Base-by-base conservation (phyloP, 2,329 filamentous ascomycete species). In the Aspergillus tubingensis region DNA sequence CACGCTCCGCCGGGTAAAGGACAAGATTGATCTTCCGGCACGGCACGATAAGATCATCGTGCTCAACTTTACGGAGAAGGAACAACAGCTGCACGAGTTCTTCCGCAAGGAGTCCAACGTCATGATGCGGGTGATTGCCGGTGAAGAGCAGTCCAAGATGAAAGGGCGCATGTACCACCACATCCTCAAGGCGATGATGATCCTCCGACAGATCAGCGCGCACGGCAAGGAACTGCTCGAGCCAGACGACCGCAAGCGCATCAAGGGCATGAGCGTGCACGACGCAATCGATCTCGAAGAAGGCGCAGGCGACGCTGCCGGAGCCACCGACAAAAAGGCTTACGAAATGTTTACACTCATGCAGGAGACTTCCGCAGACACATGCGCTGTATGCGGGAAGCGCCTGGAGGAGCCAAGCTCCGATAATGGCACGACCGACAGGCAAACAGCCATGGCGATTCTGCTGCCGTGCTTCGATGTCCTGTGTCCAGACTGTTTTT, bases 151-250 rank as follows among this genome's bases (percentile, higher is more conserved):
- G 55, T 88, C 86, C 64, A 85, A 86, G 63, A 82, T 95, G 54
- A 90, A 90, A 43, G 94, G 93, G 44, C 91, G 89, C 67, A 90
- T 91, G n/a, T 97, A 96, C 71, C 93, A 95, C 50, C 91, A 96
- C 68, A 95, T 99, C 50, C 79, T 99, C 62, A 93, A 95, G 65
- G 91, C 92, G 4, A 96, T 99, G 70, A 84, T 96, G 66, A 89
- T 94, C 30, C 85, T 99, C 17, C 91, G 95, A 8, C 83, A 96
- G 43, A 90, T 98, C 54, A 97, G 93, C 72, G 95, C 93, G 1
- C 94, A 97, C 73, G 95, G 95, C n/a, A 90, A 90, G 65, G 94
- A 98, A 62, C 84, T 99, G 7, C 83, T 99, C 2, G 91, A 88
- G 59, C 87, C 93, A 38, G 89, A 94, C 19, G 94, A 98, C 69